These are phyloP conservation scores for Spathaspora sp. DNA, from an alignment of 1,139 yeast genomes.

Conservation along the genomic window DNA sequence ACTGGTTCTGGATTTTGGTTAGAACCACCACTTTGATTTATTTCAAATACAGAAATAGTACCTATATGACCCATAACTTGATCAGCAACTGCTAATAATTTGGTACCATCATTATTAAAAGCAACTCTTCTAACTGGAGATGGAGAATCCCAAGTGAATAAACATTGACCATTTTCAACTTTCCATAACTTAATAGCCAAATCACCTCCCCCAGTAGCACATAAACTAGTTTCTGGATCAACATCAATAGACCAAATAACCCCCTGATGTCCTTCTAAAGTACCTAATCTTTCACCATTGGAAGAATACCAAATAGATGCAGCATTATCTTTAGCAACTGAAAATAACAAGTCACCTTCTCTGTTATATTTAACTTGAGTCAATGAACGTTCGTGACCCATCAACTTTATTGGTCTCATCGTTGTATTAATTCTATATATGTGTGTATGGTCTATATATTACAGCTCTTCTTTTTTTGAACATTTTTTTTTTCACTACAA, in stretches of 20 bases:
- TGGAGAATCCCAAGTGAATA: constrained; percentile 71
- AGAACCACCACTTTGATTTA: constrained; percentile 41
- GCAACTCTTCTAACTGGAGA: constrained; percentile 92
- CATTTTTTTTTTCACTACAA: constrained; percentile 3
- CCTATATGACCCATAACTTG: constrained; percentile 93
- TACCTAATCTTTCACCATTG: constrained; percentile 96
- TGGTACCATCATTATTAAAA: constrained; percentile 71
- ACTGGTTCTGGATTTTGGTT: constrained; percentile 51
- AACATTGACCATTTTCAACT: constrained; percentile 73
- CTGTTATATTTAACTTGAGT: constrained; percentile 91
- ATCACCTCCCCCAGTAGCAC: constrained; percentile 92
- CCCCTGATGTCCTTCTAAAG: constrained; percentile 84
- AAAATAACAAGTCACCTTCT: constrained; percentile 92
- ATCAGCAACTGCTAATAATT: constrained; percentile 78
- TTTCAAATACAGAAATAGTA: constrained; percentile 65
- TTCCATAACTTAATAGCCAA: constrained; percentile 84
- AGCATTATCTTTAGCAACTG: constrained; percentile 85
- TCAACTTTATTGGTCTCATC: constrained; percentile 57
- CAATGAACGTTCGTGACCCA: constrained; percentile 85
- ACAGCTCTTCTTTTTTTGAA: constrained; percentile 5
- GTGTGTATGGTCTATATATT: background rate
- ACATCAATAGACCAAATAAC: constrained; percentile 95
- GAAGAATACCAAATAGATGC: constrained; percentile 95
- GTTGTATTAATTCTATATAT: constrained; percentile 6
- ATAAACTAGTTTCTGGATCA: constrained; percentile 62